These are phyloP conservation scores for Camillea tinctor DNA, from an alignment of 2,329 filamentous ascomycete genomes.

Conservation along the genomic window DNA sequence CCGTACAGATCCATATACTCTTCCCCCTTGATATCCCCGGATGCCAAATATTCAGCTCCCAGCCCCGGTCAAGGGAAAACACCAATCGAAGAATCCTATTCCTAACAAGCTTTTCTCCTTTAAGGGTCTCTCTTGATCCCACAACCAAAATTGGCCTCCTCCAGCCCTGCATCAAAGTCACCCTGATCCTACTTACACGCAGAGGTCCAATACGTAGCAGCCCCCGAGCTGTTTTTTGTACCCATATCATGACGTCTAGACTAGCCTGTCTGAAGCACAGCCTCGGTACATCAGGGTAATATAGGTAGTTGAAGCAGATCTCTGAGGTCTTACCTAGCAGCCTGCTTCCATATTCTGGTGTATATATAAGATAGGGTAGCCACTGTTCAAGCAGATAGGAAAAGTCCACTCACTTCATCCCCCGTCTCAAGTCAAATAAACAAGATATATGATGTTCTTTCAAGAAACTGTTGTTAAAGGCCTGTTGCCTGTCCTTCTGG, in stretches of 20 bases:
- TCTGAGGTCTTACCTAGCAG: not conserved
- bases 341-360: not conserved
- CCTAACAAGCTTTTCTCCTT: not conserved
- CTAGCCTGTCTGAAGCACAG: not conserved
- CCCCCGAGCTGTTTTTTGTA: not conserved
- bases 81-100: not conserved
- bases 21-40: not conserved
- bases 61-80: not conserved
- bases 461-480: not conserved
- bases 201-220: not conserved
- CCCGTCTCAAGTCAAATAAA: not conserved
- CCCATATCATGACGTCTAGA: too few species aligned
- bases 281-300: not conserved
- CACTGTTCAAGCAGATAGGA: not conserved
- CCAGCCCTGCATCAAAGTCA: not conserved
- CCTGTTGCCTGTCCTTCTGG: constrained; percentile 11
- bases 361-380: constrained; percentile 7
- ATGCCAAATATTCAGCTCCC: not conserved
- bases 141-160: not conserved
- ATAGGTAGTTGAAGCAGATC: not conserved
- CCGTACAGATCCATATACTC: not conserved
- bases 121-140: not conserved
- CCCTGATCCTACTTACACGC: not conserved
- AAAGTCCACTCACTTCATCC: not conserved
- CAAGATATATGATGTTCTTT: constrained; percentile 8